Evolutionary conservation across 352 stramenopile species (phyloP).

Genomic region (Phytophthora sojae): DNA sequence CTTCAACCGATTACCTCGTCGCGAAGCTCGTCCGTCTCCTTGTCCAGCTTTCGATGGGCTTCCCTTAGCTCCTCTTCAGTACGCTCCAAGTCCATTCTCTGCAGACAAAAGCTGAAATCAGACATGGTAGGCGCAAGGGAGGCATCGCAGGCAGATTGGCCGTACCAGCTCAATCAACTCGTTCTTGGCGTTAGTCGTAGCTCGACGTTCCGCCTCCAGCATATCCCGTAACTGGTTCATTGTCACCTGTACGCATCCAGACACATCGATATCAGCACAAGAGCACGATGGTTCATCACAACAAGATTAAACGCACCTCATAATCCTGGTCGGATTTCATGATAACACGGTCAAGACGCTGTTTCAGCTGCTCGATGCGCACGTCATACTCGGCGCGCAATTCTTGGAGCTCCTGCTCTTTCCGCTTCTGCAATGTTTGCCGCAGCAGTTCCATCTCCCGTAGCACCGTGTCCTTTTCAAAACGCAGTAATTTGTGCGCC

Average conservation of each 20-base stretch:
- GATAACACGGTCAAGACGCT: conserved; percentile 50
- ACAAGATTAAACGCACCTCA: conserved; percentile 39
- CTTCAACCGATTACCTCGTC: conserved; percentile 45
- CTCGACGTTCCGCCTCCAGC: conserved; percentile 49
- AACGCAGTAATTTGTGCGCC: conserved; percentile 58
- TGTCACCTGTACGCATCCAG: conserved; percentile 28
- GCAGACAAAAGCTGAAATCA: conserved; percentile 5
- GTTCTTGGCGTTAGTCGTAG: conserved; percentile 45
- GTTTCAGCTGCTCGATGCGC: conserved; percentile 67
- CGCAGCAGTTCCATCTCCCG: conserved; percentile 67
- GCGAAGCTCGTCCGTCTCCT: conserved; percentile 66
- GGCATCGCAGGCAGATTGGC: not conserved
- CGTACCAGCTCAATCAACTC: conserved; percentile 50
- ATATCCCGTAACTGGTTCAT: conserved; percentile 48
- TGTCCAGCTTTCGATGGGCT: conserved; percentile 64
- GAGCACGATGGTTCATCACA: not conserved
- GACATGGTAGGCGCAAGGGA: not conserved
- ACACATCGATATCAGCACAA: conserved; percentile 1
- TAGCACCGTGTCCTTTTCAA: conserved; percentile 74
- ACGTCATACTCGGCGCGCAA: conserved; percentile 57
- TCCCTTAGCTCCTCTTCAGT: conserved; percentile 65
- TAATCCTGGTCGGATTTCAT: conserved; percentile 66
- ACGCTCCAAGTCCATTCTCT: conserved; percentile 53
- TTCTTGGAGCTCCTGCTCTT: conserved; percentile 63
- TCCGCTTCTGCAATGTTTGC: conserved; percentile 59